phyloP scores from a whole-genome alignment of 495 filamentous ascomycete genomes.

The Trichoderma orchidacearum region DNA sequence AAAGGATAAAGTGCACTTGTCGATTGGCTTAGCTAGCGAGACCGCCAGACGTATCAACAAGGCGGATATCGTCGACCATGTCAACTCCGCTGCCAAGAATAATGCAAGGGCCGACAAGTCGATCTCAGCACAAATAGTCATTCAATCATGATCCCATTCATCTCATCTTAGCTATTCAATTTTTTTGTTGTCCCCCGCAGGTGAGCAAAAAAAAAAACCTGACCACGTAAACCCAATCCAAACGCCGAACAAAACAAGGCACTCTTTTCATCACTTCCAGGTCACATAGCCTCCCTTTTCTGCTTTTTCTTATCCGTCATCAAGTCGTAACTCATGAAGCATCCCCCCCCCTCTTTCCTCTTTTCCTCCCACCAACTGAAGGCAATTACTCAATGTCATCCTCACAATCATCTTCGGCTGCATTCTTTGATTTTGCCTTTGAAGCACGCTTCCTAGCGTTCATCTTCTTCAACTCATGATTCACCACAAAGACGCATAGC shows the following conservation, averaged over 20 bases:
- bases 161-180: background rate
- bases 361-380: background rate
- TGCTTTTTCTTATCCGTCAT: background rate
- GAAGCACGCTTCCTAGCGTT: background rate
- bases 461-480: slow-evolving; percentile 4
- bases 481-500: background rate
- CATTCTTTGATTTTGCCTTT: background rate
- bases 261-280: background rate
- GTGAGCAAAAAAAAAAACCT: background rate
- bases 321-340: slow-evolving; percentile 12
- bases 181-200: background rate
- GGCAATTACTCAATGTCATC: background rate
- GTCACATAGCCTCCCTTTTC: background rate
- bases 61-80: background rate
- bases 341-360: no score
- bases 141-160: slow-evolving; percentile 2
- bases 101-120: background rate
- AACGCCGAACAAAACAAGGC: background rate
- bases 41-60: background rate
- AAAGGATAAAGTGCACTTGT: slow-evolving; percentile 1
- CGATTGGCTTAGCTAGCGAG: background rate
- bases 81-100: background rate
- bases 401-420: background rate
- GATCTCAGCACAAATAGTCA: background rate
- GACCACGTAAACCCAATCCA: background rate